phyloP scores from a whole-genome alignment of 2,329 filamentous ascomycete genomes.

The Lecanicillium sp. region DNA sequence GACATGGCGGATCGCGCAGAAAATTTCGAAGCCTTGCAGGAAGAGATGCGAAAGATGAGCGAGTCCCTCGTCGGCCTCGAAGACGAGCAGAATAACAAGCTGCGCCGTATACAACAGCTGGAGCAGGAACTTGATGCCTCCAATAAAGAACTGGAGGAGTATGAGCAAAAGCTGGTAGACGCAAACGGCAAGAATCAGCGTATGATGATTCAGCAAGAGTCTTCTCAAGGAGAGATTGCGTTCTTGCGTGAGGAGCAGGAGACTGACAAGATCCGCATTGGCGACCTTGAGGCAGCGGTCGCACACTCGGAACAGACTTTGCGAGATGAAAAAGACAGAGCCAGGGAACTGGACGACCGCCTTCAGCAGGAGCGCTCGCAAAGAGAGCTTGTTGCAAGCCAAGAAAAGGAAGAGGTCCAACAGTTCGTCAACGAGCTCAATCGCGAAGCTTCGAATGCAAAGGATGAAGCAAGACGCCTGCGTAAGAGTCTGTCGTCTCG shows the following conservation, averaged over 20 bases:
- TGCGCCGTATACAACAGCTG: slow-evolving; percentile 70
- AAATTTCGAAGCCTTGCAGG: slow-evolving; percentile 84
- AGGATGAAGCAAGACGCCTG: slow-evolving; percentile 76
- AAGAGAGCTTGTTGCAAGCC: slow-evolving; percentile 74
- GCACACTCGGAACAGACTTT: slow-evolving; percentile 70
- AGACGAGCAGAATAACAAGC: slow-evolving; percentile 76
- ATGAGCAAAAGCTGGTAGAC: slow-evolving; percentile 78
- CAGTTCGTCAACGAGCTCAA: slow-evolving; percentile 91
- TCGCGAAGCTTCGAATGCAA: slow-evolving; percentile 67
- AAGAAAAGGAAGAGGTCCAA: slow-evolving; percentile 92
- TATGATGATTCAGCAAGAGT: slow-evolving; percentile 85
- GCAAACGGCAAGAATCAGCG: slow-evolving; percentile 81
- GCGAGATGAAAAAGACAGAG: slow-evolving; percentile 76
- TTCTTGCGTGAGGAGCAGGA: slow-evolving; percentile 97
- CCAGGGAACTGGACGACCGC: slow-evolving; percentile 63
- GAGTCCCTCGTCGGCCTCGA: slow-evolving; percentile 81
- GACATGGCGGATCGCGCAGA: slow-evolving; percentile 72
- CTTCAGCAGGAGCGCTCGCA: slow-evolving; percentile 75
- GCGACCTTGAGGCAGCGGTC: slow-evolving; percentile 78
- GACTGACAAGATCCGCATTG: slow-evolving; percentile 94
- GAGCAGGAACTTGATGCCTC: slow-evolving; percentile 76
- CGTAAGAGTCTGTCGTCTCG: slow-evolving; percentile 75
- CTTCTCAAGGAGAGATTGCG: slow-evolving; percentile 82
- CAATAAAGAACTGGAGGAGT: slow-evolving; percentile 76
- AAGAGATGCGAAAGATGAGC: slow-evolving; percentile 87